Evolutionary conservation across 805 yeast species (phyloP), one percentile per base, ranked within the genome.

Genomic region (Wickerhamiella azyma): DNA sequence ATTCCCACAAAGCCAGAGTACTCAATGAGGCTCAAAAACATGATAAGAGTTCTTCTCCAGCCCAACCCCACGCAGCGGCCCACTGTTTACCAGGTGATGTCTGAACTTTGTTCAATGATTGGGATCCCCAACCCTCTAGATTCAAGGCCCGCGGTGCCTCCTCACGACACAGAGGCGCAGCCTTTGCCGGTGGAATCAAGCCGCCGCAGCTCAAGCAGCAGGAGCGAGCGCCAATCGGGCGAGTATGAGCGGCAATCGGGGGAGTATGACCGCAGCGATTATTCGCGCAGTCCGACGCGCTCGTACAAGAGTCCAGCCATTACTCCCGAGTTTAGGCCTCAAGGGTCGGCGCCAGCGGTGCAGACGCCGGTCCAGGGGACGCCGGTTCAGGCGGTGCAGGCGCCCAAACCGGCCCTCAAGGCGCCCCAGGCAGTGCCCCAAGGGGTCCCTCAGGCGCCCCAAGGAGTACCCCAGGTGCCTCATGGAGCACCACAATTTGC

Each of bases 21-120:
- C 56, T 77, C 94, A 0, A 75, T 79, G 11, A 77, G 79, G 45
- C 64, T 92, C 52, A 81, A 79, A 56, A 79, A 79, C 56, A 67
- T 92, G 58, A 81, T 86, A 46, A 72, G 80, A 36, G 77, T 83
- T 26, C 74, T 85, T 79, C 68, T 89, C 35, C 85, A 83, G 51
- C 94, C 84, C 48, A 83, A 81, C 54, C 95, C 96, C 2, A 59
- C 75, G 11, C 68, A 73, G 53, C 72, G 98, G 56, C 97, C 97
- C 2, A 88, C 85, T 59, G 77, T 85, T 14, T 85, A 78, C 53
- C 96, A 88, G 63, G 81, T 89, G 1, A 57, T 79, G 48, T 61
- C 66, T 46, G 83, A 78, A 53, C 59, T 86, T 30, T 77, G 81
- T 59, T 64, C 75, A 39, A 66, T 86, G 60, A 63, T 76, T 43